A percentile compares a stretch with the other conserved stretches of the same genome.
These are phyloP conservation scores for Tricholoma bakamatsutake DNA, from an alignment of 768 basidiomycete species.

Conservation along the genomic window DNA sequence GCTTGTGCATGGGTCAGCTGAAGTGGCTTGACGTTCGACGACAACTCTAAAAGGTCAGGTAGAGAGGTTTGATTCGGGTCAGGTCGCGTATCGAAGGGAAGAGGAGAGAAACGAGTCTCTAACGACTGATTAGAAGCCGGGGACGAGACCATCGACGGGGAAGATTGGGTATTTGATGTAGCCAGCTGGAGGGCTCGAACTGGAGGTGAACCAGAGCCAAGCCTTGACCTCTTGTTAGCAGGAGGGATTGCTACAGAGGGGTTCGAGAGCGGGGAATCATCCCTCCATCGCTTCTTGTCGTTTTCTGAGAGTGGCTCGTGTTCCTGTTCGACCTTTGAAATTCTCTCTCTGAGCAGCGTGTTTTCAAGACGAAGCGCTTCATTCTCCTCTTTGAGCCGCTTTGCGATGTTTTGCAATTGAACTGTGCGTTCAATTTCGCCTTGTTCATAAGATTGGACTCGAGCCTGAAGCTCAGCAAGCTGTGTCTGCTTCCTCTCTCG, in stretches of 20 bases:
- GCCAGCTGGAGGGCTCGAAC: conserved; percentile 27
- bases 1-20: conserved; percentile 10
- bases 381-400: conserved; percentile 84
- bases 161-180: conserved; percentile 34
- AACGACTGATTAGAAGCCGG: conserved; percentile 34
- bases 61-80: conserved; percentile 21
- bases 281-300: conserved; percentile 57
- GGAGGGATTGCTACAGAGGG: conserved; percentile 19
- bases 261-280: conserved; percentile 37
- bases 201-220: conserved; percentile 24
- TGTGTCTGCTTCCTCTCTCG: conserved; percentile 87
- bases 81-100: conserved; percentile 27
- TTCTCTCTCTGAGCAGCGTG: conserved; percentile 44
- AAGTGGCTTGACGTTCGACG: conserved; percentile 20
- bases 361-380: conserved; percentile 70
- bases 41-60: conserved; percentile 26
- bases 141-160: conserved; percentile 48
- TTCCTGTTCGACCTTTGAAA: conserved; percentile 37
- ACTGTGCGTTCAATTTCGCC: conserved; percentile 89
- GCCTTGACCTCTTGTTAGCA: conserved; percentile 28
- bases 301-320: conserved; percentile 22
- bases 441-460: conserved; percentile 79
- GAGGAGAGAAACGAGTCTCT: conserved; percentile 28
- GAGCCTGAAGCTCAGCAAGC: conserved; percentile 81
- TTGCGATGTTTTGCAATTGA: conserved; percentile 76